These are phyloP conservation scores for Diaporthe citri DNA, from an alignment of 2,329 filamentous ascomycete species.

Conservation along the genomic window DNA sequence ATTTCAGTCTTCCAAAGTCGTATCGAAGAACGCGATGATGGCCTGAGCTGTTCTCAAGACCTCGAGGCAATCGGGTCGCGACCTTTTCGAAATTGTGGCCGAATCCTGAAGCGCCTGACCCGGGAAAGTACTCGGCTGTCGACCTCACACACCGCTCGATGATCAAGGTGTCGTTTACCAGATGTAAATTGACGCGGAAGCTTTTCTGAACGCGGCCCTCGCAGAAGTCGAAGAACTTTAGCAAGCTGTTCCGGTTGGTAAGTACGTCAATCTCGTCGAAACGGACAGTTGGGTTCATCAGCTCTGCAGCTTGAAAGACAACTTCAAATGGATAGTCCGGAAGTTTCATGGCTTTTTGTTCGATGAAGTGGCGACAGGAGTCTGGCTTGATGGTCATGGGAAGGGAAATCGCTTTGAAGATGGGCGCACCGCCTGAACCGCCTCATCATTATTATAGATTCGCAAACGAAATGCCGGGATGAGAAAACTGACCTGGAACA, in stretches of 20 bases:
- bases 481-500: conserved; percentile 1
- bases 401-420: background rate
- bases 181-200: conserved; percentile 23
- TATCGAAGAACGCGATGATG: conserved; percentile 32
- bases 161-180: conserved; percentile 28
- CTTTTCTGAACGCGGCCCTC: background rate
- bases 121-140: background rate
- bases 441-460: background rate
- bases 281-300: conserved; percentile 42
- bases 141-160: conserved; percentile 24
- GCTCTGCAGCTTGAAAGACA: conserved; percentile 44
- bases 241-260: conserved; percentile 45
- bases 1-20: conserved; percentile 21
- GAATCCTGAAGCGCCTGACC: background rate
- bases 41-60: background rate
- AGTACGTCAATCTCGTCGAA: conserved; percentile 49
- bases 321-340: conserved; percentile 46
- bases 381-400: background rate
- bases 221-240: conserved; percentile 45
- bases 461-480: too few relatives aligned
- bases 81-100: conserved; percentile 26
- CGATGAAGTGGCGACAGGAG: conserved; percentile 1
- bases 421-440: background rate
- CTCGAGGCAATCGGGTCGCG: background rate
- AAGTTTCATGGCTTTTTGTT: background rate